Conservation (phyloP, 2,329 filamentous ascomycete species). For the Hymenoscyphus fructigenus region DNA sequence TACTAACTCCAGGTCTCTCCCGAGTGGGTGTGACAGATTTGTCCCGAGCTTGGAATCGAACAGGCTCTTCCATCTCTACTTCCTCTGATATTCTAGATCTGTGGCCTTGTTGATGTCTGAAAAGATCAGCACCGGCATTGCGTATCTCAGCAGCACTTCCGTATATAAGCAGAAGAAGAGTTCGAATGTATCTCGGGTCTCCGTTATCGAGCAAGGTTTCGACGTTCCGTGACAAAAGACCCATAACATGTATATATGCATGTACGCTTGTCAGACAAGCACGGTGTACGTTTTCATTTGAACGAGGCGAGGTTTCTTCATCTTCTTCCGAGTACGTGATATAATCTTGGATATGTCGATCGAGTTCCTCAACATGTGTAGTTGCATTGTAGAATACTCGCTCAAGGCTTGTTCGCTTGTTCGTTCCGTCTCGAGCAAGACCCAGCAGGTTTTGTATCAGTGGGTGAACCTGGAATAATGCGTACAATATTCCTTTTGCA, state of each 20-base stretch:
- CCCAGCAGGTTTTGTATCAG: slow-evolving; percentile 66
- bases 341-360: slow-evolving; percentile 63
- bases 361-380: slow-evolving; percentile 63
- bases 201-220: slow-evolving; percentile 64
- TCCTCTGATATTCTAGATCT: slow-evolving; percentile 18
- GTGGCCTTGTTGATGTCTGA: slow-evolving; percentile 20
- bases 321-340: slow-evolving; percentile 52
- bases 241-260: slow-evolving; percentile 65
- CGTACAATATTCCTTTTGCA: slow-evolving; percentile 65
- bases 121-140: slow-evolving; percentile 33
- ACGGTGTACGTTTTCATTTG: slow-evolving; percentile 63
- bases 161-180: slow-evolving; percentile 61
- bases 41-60: slow-evolving; percentile 52
- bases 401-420: slow-evolving; percentile 63
- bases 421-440: slow-evolving; percentile 58
- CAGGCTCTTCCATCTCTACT: slow-evolving; percentile 42
- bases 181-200: slow-evolving; percentile 65
- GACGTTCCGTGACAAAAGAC: slow-evolving; percentile 59
- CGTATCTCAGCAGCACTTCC: slow-evolving; percentile 68
- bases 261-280: slow-evolving; percentile 63
- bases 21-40: slow-evolving; percentile 53
- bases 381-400: slow-evolving; percentile 68
- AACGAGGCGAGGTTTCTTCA: slow-evolving; percentile 47
- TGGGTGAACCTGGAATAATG: slow-evolving; percentile 66
- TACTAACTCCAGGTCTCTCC: slow-evolving; percentile 44